A percentile compares a stretch with the other conserved stretches of the same genome.
These are phyloP conservation scores for Phytophthora sp. DNA, from an alignment of 352 stramenopile genomes.

Conservation along the genomic window DNA sequence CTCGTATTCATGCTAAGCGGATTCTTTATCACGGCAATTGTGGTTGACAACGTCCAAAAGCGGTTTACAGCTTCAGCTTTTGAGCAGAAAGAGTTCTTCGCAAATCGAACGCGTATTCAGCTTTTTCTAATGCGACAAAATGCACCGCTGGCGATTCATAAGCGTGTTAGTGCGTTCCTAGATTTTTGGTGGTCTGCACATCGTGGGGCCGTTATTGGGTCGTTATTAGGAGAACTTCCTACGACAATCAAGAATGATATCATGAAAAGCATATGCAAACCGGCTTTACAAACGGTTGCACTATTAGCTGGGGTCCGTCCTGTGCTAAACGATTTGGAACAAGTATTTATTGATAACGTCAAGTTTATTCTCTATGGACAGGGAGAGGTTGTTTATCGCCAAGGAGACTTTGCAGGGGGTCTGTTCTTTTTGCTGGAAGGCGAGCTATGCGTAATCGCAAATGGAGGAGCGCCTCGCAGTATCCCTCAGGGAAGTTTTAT, in stretches of 20 bases:
- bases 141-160: slow-evolving; percentile 57
- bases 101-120: slow-evolving; percentile 60
- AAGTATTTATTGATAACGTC: slow-evolving; percentile 65
- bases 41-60: slow-evolving; percentile 82
- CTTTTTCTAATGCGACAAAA: slow-evolving; percentile 74
- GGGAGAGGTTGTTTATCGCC: slow-evolving; percentile 66
- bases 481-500: slow-evolving; percentile 64
- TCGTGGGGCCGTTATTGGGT: slow-evolving; percentile 61
- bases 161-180: slow-evolving; percentile 70
- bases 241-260: slow-evolving; percentile 68
- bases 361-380: slow-evolving; percentile 77
- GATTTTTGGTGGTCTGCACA: slow-evolving; percentile 82
- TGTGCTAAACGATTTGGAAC: slow-evolving; percentile 55
- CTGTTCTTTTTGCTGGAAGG: slow-evolving; percentile 69
- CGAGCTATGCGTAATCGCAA: slow-evolving; percentile 53
- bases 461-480: slow-evolving; percentile 38
- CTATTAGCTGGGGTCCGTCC: slow-evolving; percentile 50
- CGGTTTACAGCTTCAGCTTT: slow-evolving; percentile 73
- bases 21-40: slow-evolving; percentile 76
- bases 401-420: slow-evolving; percentile 59
- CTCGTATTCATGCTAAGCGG: slow-evolving; percentile 75
- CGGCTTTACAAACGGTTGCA: slow-evolving; percentile 58
- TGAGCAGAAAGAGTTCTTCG: slow-evolving; percentile 80
- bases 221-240: slow-evolving; percentile 63
- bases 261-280: slow-evolving; percentile 63